phyloP scores from a whole-genome alignment of 1,284 basidiomycete species.

The Bjerkandera adusta region DNA sequence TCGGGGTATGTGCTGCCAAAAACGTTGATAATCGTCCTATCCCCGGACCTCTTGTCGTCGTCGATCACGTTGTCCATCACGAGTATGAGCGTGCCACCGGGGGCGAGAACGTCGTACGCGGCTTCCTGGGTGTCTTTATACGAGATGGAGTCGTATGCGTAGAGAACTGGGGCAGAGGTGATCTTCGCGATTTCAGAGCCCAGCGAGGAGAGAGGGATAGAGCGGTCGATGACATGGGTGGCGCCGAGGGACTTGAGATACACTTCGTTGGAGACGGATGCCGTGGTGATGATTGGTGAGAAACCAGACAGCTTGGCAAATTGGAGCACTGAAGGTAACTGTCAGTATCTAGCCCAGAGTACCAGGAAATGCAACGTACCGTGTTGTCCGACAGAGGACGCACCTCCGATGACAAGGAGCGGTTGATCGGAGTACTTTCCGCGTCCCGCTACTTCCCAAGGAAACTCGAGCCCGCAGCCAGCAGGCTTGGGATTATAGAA shows the following conservation, averaged over 20 bases:
- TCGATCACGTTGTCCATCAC: constrained; percentile 9
- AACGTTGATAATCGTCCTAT: constrained; percentile 14
- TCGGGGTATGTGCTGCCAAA: constrained; percentile 11
- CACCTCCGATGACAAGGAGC: constrained; percentile 34
- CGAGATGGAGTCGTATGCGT: constrained; percentile 29
- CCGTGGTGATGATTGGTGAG: constrained; percentile 34
- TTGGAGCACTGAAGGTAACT: constrained; percentile 26
- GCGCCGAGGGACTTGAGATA: constrained; percentile 35
- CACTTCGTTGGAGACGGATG: constrained; percentile 31
- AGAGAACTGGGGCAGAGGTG: constrained; percentile 13
- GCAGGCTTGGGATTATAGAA: not conserved
- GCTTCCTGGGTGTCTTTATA: constrained; percentile 19
- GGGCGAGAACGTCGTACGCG: constrained; percentile 26
- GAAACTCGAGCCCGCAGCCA: constrained; percentile 17
- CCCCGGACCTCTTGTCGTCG: not conserved
- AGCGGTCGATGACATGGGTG: constrained; percentile 34
- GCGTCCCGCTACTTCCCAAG: constrained; percentile 25
- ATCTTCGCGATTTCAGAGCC: constrained; percentile 15
- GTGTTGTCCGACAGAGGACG: constrained; percentile 32
- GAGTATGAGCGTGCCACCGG: constrained; percentile 23
- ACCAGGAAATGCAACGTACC: constrained; percentile 13
- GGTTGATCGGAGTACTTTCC: constrained; percentile 31
- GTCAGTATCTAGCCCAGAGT: not conserved
- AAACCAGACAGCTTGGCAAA: constrained; percentile 34
- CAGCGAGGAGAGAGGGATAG: constrained; percentile 17